Percentiles rank a stretch among this genome's conserved stretches.
phyloP scores from a whole-genome alignment of 1,284 basidiomycete genomes.

The Sporisorium iseilematis-ciliati region DNA sequence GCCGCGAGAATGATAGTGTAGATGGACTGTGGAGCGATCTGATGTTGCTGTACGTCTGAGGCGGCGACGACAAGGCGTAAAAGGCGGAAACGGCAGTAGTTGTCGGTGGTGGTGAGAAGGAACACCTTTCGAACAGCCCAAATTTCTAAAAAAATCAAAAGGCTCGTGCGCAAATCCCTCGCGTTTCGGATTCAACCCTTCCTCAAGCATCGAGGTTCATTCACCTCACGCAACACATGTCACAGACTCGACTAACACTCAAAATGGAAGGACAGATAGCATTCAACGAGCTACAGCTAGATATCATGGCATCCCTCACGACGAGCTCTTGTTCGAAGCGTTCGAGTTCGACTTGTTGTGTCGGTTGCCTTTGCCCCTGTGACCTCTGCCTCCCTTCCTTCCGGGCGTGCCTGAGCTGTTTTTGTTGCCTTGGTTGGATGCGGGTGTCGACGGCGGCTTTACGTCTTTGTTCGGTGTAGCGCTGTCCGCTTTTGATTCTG shows the following conservation, averaged over 20 bases:
- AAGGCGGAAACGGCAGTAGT: not conserved
- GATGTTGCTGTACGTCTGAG: not conserved
- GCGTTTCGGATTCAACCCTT: not conserved
- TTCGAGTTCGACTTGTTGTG: constrained; percentile 38
- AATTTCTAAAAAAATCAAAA: not conserved
- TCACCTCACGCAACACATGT: not conserved
- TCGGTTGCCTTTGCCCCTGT: constrained; percentile 31
- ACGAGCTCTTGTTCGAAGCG: constrained; percentile 20
- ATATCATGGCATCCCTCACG: constrained; percentile 1
- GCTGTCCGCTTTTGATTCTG: not conserved
- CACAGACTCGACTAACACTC: not conserved
- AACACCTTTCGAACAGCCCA: not conserved
- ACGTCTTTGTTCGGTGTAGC: constrained; percentile 5
- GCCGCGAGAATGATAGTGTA: too few species aligned
- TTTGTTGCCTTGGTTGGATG: constrained; percentile 14
- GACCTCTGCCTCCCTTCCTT: constrained; percentile 21
- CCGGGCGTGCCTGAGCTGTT: constrained; percentile 27
- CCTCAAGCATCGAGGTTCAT: not conserved
- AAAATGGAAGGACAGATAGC: not conserved
- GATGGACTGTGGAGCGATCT: not conserved
- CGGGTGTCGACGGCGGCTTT: constrained; percentile 3
- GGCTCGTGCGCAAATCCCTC: constrained; percentile 30
- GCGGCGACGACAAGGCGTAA: too few species aligned
- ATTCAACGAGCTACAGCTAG: not conserved
- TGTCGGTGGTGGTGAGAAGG: constrained; percentile 3